Percentiles rank a stretch among this genome's conserved stretches.
Conservation (phyloP, 345 rosid species). For the Ailanthus altissimus region DNA sequence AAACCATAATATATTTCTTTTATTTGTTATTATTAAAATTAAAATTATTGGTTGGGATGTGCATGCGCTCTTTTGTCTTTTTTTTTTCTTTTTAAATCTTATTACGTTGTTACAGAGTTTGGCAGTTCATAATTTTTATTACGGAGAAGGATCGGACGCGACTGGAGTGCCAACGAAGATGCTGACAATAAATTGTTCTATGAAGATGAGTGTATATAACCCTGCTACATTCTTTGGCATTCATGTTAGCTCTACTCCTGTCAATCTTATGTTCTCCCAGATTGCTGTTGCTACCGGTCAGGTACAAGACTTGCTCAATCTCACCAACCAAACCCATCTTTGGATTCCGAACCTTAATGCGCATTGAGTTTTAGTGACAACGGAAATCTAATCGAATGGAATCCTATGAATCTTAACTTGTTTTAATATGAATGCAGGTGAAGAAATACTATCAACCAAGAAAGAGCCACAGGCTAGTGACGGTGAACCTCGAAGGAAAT, state of each 20-base stretch:
- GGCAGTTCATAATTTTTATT: slow-evolving; percentile 55
- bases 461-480: slow-evolving; percentile 57
- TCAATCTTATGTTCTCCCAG: slow-evolving; percentile 64
- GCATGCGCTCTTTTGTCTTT: neutral
- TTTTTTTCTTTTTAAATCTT: neutral
- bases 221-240: slow-evolving; percentile 84
- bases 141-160: slow-evolving; percentile 73
- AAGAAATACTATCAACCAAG: slow-evolving; percentile 76
- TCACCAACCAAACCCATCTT: neutral
- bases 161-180: slow-evolving; percentile 82
- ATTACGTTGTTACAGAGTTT: slow-evolving; percentile 47
- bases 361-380: too few species aligned
- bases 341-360: neutral
- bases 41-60: neutral
- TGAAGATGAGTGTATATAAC: slow-evolving; percentile 59
- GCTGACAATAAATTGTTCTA: slow-evolving; percentile 63
- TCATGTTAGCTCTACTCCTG: slow-evolving; percentile 62
- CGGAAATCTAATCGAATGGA: too few species aligned
- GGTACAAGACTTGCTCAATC: slow-evolving; percentile 40
- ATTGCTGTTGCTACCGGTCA: slow-evolving; percentile 66
- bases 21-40: neutral
- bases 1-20: neutral
- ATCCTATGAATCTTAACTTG: neutral
- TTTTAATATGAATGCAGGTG: slow-evolving; percentile 43
- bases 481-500: slow-evolving; percentile 46